A percentile compares a stretch with the other conserved stretches of the same genome.
phyloP scores from a whole-genome alignment of 306 rosid species.

The Fagus sylvatica region DNA sequence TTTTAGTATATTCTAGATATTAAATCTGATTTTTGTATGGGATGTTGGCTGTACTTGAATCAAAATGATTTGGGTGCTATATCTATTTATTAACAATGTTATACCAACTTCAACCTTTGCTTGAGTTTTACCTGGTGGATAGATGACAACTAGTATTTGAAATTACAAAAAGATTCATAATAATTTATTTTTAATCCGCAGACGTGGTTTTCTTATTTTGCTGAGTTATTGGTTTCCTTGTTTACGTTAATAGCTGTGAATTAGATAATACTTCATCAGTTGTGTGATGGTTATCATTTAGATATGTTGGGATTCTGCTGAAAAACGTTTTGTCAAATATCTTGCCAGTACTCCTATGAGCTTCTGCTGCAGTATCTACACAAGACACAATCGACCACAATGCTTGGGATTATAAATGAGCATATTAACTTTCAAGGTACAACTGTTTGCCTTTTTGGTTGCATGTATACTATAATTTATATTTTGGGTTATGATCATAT shows the following conservation, averaged over 20 bases:
- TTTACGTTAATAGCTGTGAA: not conserved
- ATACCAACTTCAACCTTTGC: not conserved
- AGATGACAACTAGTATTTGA: not conserved
- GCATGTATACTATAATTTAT: not conserved
- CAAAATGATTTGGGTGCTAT: no score
- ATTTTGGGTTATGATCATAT: not conserved
- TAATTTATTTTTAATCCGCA: not conserved
- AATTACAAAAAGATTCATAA: not conserved
- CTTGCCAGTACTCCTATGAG: conserved; percentile 82
- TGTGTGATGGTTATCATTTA: not conserved
- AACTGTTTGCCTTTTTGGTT: conserved; percentile 23
- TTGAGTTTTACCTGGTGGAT: not conserved
- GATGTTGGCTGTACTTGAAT: not conserved
- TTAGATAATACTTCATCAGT: not conserved
- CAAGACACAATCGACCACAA: conserved; percentile 69
- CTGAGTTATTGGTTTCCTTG: not conserved
- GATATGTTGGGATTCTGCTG: conserved; percentile 13
- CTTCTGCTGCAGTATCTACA: conserved; percentile 90
- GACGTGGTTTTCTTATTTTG: not conserved
- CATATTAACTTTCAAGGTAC: conserved; percentile 92
- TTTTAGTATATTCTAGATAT: not conserved
- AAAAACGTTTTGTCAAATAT: conserved; percentile 24
- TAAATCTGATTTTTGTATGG: not conserved
- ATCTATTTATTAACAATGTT: no score
- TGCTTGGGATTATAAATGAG: conserved; percentile 91